Evolutionary conservation across 2,329 filamentous ascomycete species (phyloP), one percentile per base, ranked within the genome.

Genomic region (Beauveria medogensis): DNA sequence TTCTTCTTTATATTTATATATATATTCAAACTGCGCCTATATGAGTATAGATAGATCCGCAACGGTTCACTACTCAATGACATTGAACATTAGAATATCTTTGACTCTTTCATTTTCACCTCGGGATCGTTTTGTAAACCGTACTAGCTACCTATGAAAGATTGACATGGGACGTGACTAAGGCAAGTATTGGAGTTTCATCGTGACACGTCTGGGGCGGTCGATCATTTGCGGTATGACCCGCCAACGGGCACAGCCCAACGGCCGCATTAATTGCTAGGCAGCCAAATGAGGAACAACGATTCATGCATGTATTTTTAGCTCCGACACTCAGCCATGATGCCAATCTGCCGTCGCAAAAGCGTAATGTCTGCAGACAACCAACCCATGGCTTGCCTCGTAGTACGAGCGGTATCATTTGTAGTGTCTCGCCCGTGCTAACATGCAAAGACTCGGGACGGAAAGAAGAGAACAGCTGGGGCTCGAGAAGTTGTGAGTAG

Each of bases 1-100:
- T 52, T 14, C 10, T 22, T 24, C 1, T 22, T 43, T 43, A 26
- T 51, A 30, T 34, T 5, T 40, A 16, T 22, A 22, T 40, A 40
- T 52, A 51, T 37, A 50, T 59, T 28, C 34, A 58, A 37, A 20
- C 6, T 34, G 43, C 58, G 20, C 48, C 43, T 53, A 43, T 44
- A 54, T 44, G 47, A 28, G 58, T 50, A 55, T 60, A 55, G 58
- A 55, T 60, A 34, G 58, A 55, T 14, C 58, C 30, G 51, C 58
- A 16, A 53, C 12, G 50, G 16, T 47, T 40, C 50, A 59, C 57
- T 47, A 46, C 57, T 53, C 28, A 59, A 43, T 52, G 20, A 43
- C 28, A 52, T 20, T 30, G 0, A 24, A 57, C 28, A 12, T 59
- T 44, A 30, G 30, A 59, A 9, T 30, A 59, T 18, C 16, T 37